phyloP scores from a whole-genome alignment of 176 grass and related monocot species.

The Zizania latifolia region DNA sequence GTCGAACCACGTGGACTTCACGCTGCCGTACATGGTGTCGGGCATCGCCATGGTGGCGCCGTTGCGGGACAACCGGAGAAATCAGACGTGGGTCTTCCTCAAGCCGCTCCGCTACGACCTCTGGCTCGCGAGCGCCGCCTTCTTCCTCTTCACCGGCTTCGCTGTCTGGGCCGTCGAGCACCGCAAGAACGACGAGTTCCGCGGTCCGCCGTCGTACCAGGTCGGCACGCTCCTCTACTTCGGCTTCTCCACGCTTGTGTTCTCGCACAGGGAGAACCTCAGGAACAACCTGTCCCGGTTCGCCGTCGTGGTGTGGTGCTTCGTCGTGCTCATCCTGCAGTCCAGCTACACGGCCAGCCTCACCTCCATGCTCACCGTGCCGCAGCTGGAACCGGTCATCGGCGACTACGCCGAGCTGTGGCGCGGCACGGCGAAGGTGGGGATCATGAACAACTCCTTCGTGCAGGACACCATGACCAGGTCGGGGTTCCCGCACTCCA shows the following conservation, averaged over 20 bases:
- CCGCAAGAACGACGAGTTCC: conserved; percentile 50
- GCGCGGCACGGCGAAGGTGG: conserved; percentile 15
- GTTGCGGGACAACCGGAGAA: conserved; percentile 25
- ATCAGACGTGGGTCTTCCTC: conserved; percentile 57
- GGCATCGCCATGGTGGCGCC: conserved; percentile 62
- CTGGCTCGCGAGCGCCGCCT: conserved; percentile 45
- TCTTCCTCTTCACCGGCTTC: conserved; percentile 64
- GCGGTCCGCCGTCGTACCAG: conserved; percentile 38
- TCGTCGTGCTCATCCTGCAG: conserved; percentile 74
- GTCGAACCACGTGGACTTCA: conserved; percentile 56
- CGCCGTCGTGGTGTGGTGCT: conserved; percentile 56
- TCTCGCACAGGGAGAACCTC: conserved; percentile 50
- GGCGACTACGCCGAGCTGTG: conserved; percentile 30
- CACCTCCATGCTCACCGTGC: conserved; percentile 73
- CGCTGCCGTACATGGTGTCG: conserved; percentile 47
- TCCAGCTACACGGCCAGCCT: conserved; percentile 82
- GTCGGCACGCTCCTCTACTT: conserved; percentile 64
- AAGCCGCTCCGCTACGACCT: conserved; percentile 57
- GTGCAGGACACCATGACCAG: conserved; percentile 4
- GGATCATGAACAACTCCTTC: conserved; percentile 67
- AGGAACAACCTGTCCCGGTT: conserved; percentile 56
- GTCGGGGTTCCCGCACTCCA: conserved; percentile 20
- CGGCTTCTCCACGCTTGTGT: conserved; percentile 60
- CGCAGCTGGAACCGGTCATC: conserved; percentile 37
- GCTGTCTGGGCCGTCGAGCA: conserved; percentile 72